A percentile compares a stretch with the other conserved stretches of the same genome.
Evolutionary conservation across 169 alveolate species (phyloP).

Genomic region (Plasmodium cynomolgi): DNA sequence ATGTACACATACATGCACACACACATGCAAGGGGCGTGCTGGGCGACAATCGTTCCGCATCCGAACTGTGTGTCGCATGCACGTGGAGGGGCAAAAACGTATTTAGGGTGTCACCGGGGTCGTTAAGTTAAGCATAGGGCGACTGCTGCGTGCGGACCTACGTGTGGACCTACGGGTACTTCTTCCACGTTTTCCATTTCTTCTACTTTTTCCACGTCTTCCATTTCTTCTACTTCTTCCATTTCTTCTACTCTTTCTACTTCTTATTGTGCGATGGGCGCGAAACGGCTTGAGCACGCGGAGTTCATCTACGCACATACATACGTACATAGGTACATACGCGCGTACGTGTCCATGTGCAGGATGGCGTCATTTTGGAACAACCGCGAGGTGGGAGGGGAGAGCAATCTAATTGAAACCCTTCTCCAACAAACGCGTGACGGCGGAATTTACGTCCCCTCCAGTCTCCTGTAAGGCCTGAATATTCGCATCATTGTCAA

Average conservation of each 20-base stretch:
- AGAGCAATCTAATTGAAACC: constrained; percentile 78
- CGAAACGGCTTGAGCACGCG: no score
- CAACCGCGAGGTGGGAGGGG: background rate
- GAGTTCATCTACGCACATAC: background rate
- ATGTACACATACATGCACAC: constrained; percentile 2
- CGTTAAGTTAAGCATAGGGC: background rate
- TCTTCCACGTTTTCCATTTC: background rate
- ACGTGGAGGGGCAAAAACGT: background rate
- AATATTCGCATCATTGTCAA: constrained; percentile 92
- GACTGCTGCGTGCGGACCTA: background rate
- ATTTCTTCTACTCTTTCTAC: background rate
- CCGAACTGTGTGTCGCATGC: background rate
- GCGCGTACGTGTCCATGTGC: background rate
- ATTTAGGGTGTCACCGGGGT: background rate
- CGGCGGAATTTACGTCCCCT: constrained; percentile 96
- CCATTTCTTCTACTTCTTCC: no score
- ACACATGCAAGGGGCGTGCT: background rate
- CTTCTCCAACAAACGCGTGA: constrained; percentile 91
- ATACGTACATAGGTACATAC: background rate
- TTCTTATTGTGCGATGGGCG: background rate
- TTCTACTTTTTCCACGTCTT: background rate
- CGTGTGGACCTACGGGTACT: background rate
- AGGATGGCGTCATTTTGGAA: background rate
- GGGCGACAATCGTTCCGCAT: background rate
- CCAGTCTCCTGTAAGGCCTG: constrained; percentile 93